phyloP scores from a whole-genome alignment of 352 stramenopile species.

The Peronospora belbahrii region DNA sequence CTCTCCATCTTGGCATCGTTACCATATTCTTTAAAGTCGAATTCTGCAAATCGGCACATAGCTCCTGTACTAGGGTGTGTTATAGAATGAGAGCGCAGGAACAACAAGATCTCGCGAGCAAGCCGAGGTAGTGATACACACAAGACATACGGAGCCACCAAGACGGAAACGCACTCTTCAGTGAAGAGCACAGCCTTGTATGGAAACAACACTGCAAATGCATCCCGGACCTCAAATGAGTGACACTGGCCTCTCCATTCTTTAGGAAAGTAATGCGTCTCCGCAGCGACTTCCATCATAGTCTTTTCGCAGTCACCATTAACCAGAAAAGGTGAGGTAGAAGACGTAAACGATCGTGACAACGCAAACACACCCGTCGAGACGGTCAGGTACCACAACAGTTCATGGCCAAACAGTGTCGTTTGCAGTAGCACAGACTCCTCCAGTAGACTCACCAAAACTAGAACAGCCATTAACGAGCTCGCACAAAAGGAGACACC shows the following conservation, averaged over 20 bases:
- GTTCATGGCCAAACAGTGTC: slow-evolving; percentile 88
- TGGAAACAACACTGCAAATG: slow-evolving; percentile 88
- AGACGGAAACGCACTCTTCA: slow-evolving; percentile 89
- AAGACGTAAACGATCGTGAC: slow-evolving; percentile 69
- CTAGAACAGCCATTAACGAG: slow-evolving; percentile 90
- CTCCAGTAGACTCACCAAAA: slow-evolving; percentile 91
- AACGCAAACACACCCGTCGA: slow-evolving; percentile 77
- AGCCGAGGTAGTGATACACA: slow-evolving; percentile 90
- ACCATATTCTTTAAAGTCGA: slow-evolving; percentile 94
- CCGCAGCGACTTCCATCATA: slow-evolving; percentile 77
- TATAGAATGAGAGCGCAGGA: slow-evolving; percentile 90
- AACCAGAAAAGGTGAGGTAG: slow-evolving; percentile 57
- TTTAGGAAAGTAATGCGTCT: slow-evolving; percentile 96
- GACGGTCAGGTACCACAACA: slow-evolving; percentile 97
- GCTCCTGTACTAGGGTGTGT: slow-evolving; percentile 89
- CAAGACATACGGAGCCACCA: slow-evolving; percentile 95
- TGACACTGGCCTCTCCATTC: slow-evolving; percentile 87
- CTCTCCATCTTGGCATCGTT: slow-evolving; percentile 96
- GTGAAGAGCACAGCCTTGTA: slow-evolving; percentile 92
- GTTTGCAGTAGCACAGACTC: slow-evolving; percentile 94
- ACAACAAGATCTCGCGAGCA: slow-evolving; percentile 88
- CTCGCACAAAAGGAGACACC: slow-evolving; percentile 94
- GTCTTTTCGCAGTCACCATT: slow-evolving; percentile 76
- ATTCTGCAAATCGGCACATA: slow-evolving; percentile 92
- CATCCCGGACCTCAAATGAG: slow-evolving; percentile 80